phyloP scores from a whole-genome alignment of 2,329 filamentous ascomycete genomes.

The Fusarium marasasianum region DNA sequence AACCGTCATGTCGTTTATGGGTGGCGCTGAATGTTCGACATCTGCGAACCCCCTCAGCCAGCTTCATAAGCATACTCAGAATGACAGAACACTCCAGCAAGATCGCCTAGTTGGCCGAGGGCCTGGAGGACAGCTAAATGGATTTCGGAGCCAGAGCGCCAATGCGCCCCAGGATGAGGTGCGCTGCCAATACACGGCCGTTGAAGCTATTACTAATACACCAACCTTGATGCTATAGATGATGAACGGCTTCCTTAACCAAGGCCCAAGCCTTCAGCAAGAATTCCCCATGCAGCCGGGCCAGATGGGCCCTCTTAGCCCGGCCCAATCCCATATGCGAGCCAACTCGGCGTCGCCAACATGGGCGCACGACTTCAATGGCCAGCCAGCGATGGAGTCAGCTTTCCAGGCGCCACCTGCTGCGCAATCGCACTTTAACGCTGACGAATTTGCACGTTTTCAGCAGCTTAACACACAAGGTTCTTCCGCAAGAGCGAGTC shows the following conservation, averaged over 20 bases:
- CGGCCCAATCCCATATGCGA: conserved; percentile 62
- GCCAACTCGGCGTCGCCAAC: conserved; percentile 64
- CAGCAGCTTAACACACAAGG: conserved; percentile 74
- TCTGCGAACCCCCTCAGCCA: conserved; percentile 95
- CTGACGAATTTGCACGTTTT: conserved; percentile 89
- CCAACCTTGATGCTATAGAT: conserved; percentile 63
- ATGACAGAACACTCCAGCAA: conserved; percentile 93
- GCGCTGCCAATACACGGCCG: conserved; percentile 17
- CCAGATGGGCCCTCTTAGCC: conserved; percentile 56
- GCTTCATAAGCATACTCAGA: conserved; percentile 96
- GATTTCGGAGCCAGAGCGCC: conserved; percentile 78
- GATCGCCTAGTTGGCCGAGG: conserved; percentile 84
- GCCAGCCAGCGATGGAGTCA: conserved; percentile 76
- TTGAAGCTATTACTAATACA: conserved; percentile 44
- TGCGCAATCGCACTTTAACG: conserved; percentile 71
- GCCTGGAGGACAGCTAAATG: conserved; percentile 75
- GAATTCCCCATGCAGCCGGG: conserved; percentile 63
- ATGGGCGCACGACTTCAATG: conserved; percentile 64
- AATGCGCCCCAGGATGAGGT: conserved; percentile 80
- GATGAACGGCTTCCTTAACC: conserved; percentile 93
- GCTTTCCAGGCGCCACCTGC: conserved; percentile 68
- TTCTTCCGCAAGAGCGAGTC: conserved; percentile 61
- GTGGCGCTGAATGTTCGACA: conserved; percentile 95
- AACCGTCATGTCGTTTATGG: conserved; percentile 87
- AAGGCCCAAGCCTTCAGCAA: conserved; percentile 69